Evolutionary conservation across 1,284 basidiomycete genomes (phyloP).

Genomic region (Cystobasidium slooffiae): DNA sequence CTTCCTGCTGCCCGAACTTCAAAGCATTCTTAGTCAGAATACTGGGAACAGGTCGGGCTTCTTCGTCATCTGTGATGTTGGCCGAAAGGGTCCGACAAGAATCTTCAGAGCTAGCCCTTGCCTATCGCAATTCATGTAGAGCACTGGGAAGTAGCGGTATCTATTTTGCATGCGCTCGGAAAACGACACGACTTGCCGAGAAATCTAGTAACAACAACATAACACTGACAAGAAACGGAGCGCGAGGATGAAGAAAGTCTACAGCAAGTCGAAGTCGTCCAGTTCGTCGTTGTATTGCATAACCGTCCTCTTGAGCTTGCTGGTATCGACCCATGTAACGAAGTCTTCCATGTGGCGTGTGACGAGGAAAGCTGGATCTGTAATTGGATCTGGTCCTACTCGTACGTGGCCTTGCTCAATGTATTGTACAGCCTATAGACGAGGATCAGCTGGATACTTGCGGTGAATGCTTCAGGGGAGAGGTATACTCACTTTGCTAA

Average conservation of each 20-base stretch:
- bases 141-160: too few species aligned
- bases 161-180: too few species aligned
- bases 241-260: slow-evolving; percentile 49
- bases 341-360: slow-evolving; percentile 99
- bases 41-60: neutral
- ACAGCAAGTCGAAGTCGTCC: slow-evolving; percentile 86
- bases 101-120: too few species aligned
- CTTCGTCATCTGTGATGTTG: too few species aligned
- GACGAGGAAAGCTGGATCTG: slow-evolving; percentile 95
- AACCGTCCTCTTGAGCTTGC: slow-evolving; percentile 92
- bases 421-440: slow-evolving; percentile 82
- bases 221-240: neutral
- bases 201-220: neutral
- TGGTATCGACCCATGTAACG: slow-evolving; percentile 98
- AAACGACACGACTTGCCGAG: too few species aligned
- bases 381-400: slow-evolving; percentile 93
- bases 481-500: slow-evolving; percentile 75
- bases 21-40: slow-evolving; percentile 4
- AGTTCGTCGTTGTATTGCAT: slow-evolving; percentile 92
- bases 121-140: too few species aligned
- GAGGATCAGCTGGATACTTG: slow-evolving; percentile 6
- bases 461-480: neutral
- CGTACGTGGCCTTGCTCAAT: slow-evolving; percentile 98
- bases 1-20: neutral
- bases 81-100: too few species aligned